Conservation (phyloP, 192 early-diverging fungal genomes). For the Rhizoclosmatium globosum region DNA sequence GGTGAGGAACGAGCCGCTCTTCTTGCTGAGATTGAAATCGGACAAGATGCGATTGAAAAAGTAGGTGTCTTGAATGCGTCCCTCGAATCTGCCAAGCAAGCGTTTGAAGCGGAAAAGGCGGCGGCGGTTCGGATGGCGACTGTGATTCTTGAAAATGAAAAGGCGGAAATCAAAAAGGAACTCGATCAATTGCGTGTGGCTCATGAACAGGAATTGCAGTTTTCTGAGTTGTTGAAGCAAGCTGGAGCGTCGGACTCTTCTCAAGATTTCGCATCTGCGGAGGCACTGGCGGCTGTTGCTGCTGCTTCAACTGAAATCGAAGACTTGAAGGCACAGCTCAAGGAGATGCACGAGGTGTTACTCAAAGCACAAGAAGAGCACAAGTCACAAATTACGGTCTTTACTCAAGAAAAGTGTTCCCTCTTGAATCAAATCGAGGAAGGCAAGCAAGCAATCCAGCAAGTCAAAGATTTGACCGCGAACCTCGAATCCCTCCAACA, state of each 20-base stretch:
- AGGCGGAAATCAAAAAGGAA: slow-evolving; percentile 3
- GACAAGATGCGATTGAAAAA: slow-evolving; percentile 10
- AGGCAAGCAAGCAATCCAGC: not conserved
- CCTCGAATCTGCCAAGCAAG: slow-evolving; percentile 8
- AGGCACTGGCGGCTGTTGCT: not conserved
- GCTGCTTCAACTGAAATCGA: not conserved
- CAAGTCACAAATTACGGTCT: not conserved
- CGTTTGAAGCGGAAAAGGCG: slow-evolving; percentile 15
- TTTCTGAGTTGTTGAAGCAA: slow-evolving; percentile 7
- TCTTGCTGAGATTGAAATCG: slow-evolving; percentile 1
- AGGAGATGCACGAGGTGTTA: not conserved
- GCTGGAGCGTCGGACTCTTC: not conserved
- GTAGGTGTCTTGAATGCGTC: slow-evolving; percentile 1
- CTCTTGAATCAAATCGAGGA: not conserved
- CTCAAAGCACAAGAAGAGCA: not conserved
- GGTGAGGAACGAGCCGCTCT: slow-evolving; percentile 2
- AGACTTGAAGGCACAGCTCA: not conserved
- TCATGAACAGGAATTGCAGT: slow-evolving; percentile 17
- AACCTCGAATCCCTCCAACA: slow-evolving; percentile 20
- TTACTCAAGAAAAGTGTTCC: not conserved
- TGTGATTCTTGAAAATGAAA: slow-evolving; percentile 10
- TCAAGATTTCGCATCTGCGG: not conserved
- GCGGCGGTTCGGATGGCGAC: slow-evolving; percentile 4
- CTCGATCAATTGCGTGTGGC: slow-evolving; percentile 5
- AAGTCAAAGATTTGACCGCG: not conserved